Evolutionary conservation across 2,329 filamentous ascomycete genomes (phyloP), one percentile per base, ranked within the genome.

Genomic region (Truncatella angustata): DNA sequence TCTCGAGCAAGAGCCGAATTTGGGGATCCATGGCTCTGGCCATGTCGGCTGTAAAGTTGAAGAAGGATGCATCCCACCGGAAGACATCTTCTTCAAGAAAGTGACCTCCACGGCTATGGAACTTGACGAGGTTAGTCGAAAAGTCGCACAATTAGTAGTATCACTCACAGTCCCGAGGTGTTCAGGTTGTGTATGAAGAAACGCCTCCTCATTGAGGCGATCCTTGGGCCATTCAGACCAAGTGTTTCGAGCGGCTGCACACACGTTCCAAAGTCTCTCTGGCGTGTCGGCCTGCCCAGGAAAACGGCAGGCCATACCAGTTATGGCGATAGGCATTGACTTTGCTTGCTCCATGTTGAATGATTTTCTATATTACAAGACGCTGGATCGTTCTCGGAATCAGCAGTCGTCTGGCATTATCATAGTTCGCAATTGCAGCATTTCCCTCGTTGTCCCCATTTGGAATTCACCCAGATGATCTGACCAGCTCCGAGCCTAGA

Each of bases 221-320:
- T 40, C 35, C 23, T 40, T 24, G n/a, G 47, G 47, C 35, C 35
- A 40, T 16, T 20, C 23, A 11, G 47, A 50, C 47, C 47, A 50
- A 14, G 35, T 42, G 36, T 50, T 42, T 9, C 26, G 35, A 30
- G 35, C 47, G 32, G 35, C 18, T 23, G 35, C 35, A 24, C 47
- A 50, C 9, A 53, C 30, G n/a, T 49, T 37, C 51, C 51, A 53
- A 7, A 53, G 39, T 30, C 43, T 53, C 12, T 40, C 34, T 14
- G 51, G 51, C 10, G 51, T 45, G 5, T 43, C 32, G 11, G 37
- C 51, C 2, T 37, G 20, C 14, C 51, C 51, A 30, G 45, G 45
- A 20, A 53, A 50, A 21, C 51, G 51, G 40, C 51, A 53, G 23
- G 36, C 46, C 37, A 44, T 39, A 32, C 51, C 51, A 44, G 42